These are phyloP conservation scores for Phytophthora citrophthora DNA, from an alignment of 352 stramenopile species.

Conservation along the genomic window DNA sequence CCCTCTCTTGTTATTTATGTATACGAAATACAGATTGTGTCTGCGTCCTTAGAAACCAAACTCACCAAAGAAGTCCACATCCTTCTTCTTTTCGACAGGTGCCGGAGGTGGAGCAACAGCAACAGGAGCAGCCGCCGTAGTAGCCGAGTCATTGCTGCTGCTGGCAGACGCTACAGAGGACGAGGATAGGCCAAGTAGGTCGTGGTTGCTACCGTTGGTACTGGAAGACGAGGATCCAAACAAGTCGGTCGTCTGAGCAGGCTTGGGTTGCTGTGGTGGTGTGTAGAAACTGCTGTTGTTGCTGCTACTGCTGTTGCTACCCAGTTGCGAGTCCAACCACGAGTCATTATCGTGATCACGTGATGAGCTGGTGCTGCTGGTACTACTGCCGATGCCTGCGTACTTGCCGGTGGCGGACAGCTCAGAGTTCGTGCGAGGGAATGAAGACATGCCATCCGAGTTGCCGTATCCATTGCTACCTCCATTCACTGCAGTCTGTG, in stretches of 20 bases:
- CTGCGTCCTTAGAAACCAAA: slow-evolving; percentile 68
- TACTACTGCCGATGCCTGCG: slow-evolving; percentile 52
- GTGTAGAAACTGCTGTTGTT: slow-evolving; percentile 26
- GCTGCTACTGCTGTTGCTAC: slow-evolving; percentile 24
- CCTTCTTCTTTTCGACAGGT: slow-evolving; percentile 53
- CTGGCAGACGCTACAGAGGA: slow-evolving; percentile 20
- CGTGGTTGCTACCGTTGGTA: slow-evolving; percentile 35
- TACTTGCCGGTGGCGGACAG: slow-evolving; percentile 72
- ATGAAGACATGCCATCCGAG: slow-evolving; percentile 37
- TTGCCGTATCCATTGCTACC: slow-evolving; percentile 17
- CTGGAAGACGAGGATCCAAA: slow-evolving; percentile 51
- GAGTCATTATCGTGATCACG: slow-evolving; percentile 73
- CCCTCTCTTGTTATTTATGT: slow-evolving; percentile 28
- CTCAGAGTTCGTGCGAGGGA: slow-evolving; percentile 65
- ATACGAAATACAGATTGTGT: slow-evolving; percentile 22
- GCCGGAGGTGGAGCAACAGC: slow-evolving; percentile 34
- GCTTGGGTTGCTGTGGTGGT: slow-evolving; percentile 27
- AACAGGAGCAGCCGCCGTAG: slow-evolving; percentile 22
- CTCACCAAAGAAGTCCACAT: slow-evolving; percentile 87
- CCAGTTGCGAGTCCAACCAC: slow-evolving; percentile 66
- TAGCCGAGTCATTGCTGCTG: slow-evolving; percentile 31
- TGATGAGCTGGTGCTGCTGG: slow-evolving; percentile 34
- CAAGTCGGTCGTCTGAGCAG: slow-evolving; percentile 51
- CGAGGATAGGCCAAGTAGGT: slow-evolving; percentile 34
- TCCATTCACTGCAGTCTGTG: slow-evolving; percentile 64